A percentile compares a stretch with the other conserved stretches of the same genome.
Evolutionary conservation across 2,329 filamentous ascomycete species (phyloP).

Genomic region (Cladophialophora bantiana): DNA sequence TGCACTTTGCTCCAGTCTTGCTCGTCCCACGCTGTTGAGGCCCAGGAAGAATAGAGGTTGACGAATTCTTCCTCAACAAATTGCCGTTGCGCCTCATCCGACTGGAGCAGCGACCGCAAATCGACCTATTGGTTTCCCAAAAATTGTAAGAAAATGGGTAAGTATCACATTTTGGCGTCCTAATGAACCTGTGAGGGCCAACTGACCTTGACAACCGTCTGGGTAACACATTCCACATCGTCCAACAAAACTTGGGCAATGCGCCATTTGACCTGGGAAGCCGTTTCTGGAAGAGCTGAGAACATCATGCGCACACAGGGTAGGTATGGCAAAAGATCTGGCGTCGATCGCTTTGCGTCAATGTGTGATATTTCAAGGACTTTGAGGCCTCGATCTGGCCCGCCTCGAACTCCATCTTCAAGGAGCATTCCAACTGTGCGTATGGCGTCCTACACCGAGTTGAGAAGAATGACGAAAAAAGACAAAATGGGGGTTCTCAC

Average conservation of each 20-base stretch:
- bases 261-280: slow-evolving; percentile 72
- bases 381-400: slow-evolving; percentile 72
- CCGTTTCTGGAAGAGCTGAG: slow-evolving; percentile 69
- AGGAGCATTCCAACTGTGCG: slow-evolving; percentile 82
- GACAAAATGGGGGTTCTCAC: slow-evolving; percentile 43
- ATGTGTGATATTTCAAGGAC: slow-evolving; percentile 78
- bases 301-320: slow-evolving; percentile 73
- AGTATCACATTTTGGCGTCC: slow-evolving; percentile 57
- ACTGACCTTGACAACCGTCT: slow-evolving; percentile 64
- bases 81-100: slow-evolving; percentile 57
- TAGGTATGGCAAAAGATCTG: slow-evolving; percentile 86
- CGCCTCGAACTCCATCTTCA: slow-evolving; percentile 71
- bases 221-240: slow-evolving; percentile 85
- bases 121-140: slow-evolving; percentile 43
- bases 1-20: slow-evolving; percentile 80
- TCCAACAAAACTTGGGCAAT: slow-evolving; percentile 73
- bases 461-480: neutral
- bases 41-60: slow-evolving; percentile 76
- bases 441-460: slow-evolving; percentile 69
- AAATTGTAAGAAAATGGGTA: slow-evolving; percentile 11
- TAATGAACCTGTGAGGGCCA: slow-evolving; percentile 56
- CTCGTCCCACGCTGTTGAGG: slow-evolving; percentile 78
- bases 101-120: slow-evolving; percentile 49
- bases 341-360: slow-evolving; percentile 73
- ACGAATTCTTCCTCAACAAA: slow-evolving; percentile 73